A percentile compares a stretch with the other conserved stretches of the same genome.
These are phyloP conservation scores for Crithidia expoeki DNA, from an alignment of 208 protist genomes.

Conservation along the genomic window DNA sequence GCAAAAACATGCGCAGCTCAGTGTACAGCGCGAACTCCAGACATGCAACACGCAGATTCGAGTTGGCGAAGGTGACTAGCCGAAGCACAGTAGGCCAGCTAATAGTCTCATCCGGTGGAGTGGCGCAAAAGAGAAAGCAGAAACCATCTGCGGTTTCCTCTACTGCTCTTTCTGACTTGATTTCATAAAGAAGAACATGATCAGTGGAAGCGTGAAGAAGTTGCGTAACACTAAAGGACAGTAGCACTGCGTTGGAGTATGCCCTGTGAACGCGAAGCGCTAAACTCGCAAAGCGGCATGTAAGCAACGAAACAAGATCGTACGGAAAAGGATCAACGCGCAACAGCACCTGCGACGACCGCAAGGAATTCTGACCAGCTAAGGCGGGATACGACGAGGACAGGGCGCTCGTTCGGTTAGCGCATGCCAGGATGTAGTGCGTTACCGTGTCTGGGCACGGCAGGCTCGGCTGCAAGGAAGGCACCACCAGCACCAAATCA, in stretches of 20 bases:
- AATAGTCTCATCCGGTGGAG: background rate
- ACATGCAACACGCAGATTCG: background rate
- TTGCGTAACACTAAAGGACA: slow-evolving; percentile 4
- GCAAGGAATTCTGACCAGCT: background rate
- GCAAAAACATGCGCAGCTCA: slow-evolving; percentile 16
- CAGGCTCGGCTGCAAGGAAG: slow-evolving; percentile 3
- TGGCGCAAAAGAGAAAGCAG: slow-evolving; percentile 17
- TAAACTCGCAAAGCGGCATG: slow-evolving; percentile 21
- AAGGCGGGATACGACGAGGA: background rate
- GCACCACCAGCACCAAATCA: slow-evolving; percentile 4
- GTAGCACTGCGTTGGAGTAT: slow-evolving; percentile 10
- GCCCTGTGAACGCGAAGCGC: slow-evolving; percentile 10
- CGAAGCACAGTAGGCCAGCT: slow-evolving; percentile 11
- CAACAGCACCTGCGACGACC: slow-evolving; percentile 13
- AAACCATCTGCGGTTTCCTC: background rate
- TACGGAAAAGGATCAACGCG: slow-evolving; percentile 10
- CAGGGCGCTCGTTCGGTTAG: background rate
- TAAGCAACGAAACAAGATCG: slow-evolving; percentile 20
- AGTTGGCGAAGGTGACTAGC: slow-evolving; percentile 16
- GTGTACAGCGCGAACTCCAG: slow-evolving; percentile 8
- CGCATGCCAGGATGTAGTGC: background rate
- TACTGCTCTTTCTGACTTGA: background rate
- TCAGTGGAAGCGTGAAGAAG: slow-evolving; percentile 5
- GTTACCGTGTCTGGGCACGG: slow-evolving; percentile 5
- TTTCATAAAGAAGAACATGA: background rate